A percentile compares a stretch with the other conserved stretches of the same genome.
Conservation (phyloP, 2,329 filamentous ascomycete species). For the Paraconiothyrium sp. region DNA sequence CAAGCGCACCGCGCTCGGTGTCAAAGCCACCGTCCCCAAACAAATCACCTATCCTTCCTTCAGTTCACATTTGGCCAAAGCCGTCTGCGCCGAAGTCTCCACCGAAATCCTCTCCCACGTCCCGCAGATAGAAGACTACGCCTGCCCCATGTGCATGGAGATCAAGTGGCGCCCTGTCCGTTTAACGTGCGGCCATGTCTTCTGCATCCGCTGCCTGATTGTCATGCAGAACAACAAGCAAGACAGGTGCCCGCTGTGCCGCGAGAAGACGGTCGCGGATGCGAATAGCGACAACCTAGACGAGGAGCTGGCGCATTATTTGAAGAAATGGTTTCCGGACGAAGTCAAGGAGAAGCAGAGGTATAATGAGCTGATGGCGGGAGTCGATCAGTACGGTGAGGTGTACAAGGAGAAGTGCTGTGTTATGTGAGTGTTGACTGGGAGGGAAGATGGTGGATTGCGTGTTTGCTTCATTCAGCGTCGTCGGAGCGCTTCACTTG, state of each 20-base stretch:
- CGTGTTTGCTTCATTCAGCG: too few relatives aligned
- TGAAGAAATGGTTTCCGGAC: constrained; percentile 80
- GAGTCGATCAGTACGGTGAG: constrained; percentile 75
- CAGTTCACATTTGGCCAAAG: constrained; percentile 74
- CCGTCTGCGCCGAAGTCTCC: constrained; percentile 78
- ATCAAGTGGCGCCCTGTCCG: constrained; percentile 85
- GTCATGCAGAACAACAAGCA: constrained; percentile 77
- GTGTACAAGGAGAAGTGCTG: constrained; percentile 68
- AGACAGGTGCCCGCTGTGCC: constrained; percentile 78
- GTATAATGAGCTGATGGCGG: constrained; percentile 79
- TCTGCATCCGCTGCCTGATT: constrained; percentile 85
- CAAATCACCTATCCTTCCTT: constrained; percentile 65
- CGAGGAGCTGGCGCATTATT: constrained; percentile 70
- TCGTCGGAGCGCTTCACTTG: neutral
- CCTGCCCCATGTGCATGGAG: constrained; percentile 81
- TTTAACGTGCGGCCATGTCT: constrained; percentile 77
- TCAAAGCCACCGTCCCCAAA: constrained; percentile 69
- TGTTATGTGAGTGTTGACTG: constrained; percentile 61
- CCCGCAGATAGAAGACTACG: constrained; percentile 84
- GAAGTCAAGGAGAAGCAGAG: constrained; percentile 69
- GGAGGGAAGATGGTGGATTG: too few relatives aligned
- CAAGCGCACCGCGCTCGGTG: constrained; percentile 80
- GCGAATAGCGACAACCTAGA: constrained; percentile 80
- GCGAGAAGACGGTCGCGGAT: constrained; percentile 74
- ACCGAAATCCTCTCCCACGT: constrained; percentile 76